These are phyloP conservation scores for Colletotrichum cuscutae DNA, from an alignment of 2,329 filamentous ascomycete genomes.

Conservation along the genomic window DNA sequence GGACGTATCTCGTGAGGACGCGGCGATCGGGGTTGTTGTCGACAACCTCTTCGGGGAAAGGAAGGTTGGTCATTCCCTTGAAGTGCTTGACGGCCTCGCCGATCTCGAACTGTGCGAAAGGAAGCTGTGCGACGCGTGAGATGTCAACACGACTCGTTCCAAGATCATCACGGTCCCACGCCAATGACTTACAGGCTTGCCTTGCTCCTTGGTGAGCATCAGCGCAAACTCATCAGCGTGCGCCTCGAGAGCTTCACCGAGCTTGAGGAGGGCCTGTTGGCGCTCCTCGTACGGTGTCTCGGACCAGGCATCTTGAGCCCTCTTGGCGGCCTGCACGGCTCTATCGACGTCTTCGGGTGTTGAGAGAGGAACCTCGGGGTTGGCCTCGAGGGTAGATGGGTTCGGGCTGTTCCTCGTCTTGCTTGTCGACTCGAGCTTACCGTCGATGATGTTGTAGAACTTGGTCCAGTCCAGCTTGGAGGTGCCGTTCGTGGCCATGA, in stretches of 20 bases:
- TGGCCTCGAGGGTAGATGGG: constrained; percentile 59
- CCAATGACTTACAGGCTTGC: constrained; percentile 36
- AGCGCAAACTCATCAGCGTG: constrained; percentile 26
- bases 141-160: background rate
- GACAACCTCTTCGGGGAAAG: constrained; percentile 32
- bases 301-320: constrained; percentile 53
- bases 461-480: constrained; percentile 42
- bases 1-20: constrained; percentile 46
- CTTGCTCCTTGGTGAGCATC: constrained; percentile 37
- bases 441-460: constrained; percentile 64
- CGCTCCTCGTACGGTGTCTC: constrained; percentile 46
- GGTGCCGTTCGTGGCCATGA: constrained; percentile 24
- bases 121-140: background rate
- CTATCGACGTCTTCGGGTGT: constrained; percentile 59
- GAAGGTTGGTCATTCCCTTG: constrained; percentile 16
- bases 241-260: constrained; percentile 35
- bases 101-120: constrained; percentile 27
- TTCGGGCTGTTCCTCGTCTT: constrained; percentile 60
- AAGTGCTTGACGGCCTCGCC: constrained; percentile 24
- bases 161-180: background rate
- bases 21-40: constrained; percentile 41
- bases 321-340: constrained; percentile 59
- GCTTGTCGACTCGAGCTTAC: constrained; percentile 54
- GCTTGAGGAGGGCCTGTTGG: constrained; percentile 37
- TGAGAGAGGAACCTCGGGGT: constrained; percentile 61